Evolutionary conservation across 345 rosid species (phyloP), one percentile per base, ranked within the genome.

Genomic region (Brassica napus): DNA sequence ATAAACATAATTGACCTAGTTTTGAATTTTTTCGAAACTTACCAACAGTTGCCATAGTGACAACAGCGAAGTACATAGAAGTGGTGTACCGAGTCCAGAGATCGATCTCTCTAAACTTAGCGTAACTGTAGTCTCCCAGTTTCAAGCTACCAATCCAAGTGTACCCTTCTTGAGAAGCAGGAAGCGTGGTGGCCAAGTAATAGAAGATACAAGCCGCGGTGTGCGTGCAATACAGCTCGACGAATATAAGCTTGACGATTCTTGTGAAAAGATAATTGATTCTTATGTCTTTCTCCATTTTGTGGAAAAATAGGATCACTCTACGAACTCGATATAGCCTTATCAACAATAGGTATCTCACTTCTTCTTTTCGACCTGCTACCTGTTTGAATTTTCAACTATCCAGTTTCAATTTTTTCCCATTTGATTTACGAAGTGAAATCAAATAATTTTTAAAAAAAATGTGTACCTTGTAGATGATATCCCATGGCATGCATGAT

Each of bases 1-100:
- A 39, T 39, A 35, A 35, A 44, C 6, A 52, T 14, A 1, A 49
- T 49, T 49, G 6, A 49, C 6, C 18, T 1, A 49, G 7, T 14
- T n/a, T n/a, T n/a, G n/a, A n/a, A 4, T 12, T 35, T 35, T 35
- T 6, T 6, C 55, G 14, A 18, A 10, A 54, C 78, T 82, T 85
- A 88, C 98, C 98, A 8, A 94, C 97, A 28, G 98, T 92, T 14
- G 89, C 97, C 98, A 94, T 92, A 55, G 97, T 94, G 55, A 90
- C 94, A 74, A 94, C 83, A 0, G 98, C 93, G 26, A 94, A 92
- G 74, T 94, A 92, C 34, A 92, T 86, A 7, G 98, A 92, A 7
- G 95, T 87, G 18, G 83, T 18, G 74, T 94, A 94, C 1, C 93
- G 83, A 76, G 80, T 94, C 92, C 94, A 86, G 9, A 94, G 84